Evolutionary conservation across 768 basidiomycete genomes (phyloP).

Genomic region (Naganishia antarctica): DNA sequence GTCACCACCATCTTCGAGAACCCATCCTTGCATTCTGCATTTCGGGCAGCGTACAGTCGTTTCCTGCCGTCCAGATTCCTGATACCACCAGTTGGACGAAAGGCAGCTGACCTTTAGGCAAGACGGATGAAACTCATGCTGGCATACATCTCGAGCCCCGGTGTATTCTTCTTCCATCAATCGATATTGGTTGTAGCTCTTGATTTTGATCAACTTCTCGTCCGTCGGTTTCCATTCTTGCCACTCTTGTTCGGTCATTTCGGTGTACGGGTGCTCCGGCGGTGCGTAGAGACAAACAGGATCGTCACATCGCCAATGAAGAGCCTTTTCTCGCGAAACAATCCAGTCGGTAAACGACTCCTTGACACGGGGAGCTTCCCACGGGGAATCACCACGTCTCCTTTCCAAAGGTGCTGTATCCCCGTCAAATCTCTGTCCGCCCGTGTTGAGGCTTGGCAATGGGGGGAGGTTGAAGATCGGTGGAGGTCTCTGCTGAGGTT

Average conservation of each 20-base stretch:
- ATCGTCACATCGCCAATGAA: conserved; percentile 27
- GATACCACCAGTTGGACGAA: conserved; percentile 23
- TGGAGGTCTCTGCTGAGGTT: background rate
- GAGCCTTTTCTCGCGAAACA: conserved; percentile 15
- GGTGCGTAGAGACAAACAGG: conserved; percentile 26
- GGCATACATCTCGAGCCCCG: background rate
- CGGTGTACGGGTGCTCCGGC: conserved; percentile 23
- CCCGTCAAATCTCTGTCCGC: background rate
- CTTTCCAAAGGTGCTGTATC: background rate
- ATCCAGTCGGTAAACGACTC: conserved; percentile 22
- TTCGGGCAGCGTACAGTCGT: conserved; percentile 22
- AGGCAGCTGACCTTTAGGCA: conserved; percentile 20
- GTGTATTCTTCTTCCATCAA: conserved; percentile 9
- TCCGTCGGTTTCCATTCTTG: conserved; percentile 23
- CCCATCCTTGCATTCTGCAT: conserved; percentile 25
- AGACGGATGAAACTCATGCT: conserved; percentile 22
- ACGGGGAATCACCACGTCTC: conserved; percentile 3
- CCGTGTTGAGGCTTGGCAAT: background rate
- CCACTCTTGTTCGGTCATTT: conserved; percentile 15
- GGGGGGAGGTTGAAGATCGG: background rate
- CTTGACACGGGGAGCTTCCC: conserved; percentile 13
- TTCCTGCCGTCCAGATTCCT: conserved; percentile 18
- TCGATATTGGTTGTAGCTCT: conserved; percentile 16
- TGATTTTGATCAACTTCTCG: conserved; percentile 16
- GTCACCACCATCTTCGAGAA: background rate